Evolutionary conservation across 2,329 filamentous ascomycete species (phyloP), one percentile per base, ranked within the genome.

Genomic region (Stachybotrys chartarum): DNA sequence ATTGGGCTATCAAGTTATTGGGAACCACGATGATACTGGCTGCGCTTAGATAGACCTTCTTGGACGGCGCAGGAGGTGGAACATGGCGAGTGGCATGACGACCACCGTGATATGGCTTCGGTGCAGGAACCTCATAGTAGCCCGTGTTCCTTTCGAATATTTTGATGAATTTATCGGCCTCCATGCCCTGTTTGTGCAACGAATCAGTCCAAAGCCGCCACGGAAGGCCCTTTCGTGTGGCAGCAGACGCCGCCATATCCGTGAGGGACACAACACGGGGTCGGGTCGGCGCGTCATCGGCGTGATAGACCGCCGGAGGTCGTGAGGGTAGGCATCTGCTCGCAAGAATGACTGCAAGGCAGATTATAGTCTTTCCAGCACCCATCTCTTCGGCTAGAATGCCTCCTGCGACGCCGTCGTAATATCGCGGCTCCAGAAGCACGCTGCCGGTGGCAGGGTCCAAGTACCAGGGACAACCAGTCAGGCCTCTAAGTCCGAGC

Each of bases 301-400:
- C 48, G 61, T 79, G 73, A 64, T 87, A 82, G 54, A 86, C 68
- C 3, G 84, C 78, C 2, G 92, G 87, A 4, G 87, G 80, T 17
- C 77, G 72, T 6, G 90, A 82, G 11, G 85, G 80, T 58, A 92
- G 81, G 35, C 85, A 77, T 62, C 82, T 84, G 0, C 90, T 96
- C 3, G 90, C 86, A 30, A 95, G 75, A 45, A 97, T 85, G 2
- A 91, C 73, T 7, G 87, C 79, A 17, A 97, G 73, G 59, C 88
- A 93, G 11, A 97, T 96, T 30, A 97, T 72, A 0, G 93, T 97
- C 73, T 97, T 97, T 0, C 93, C 92, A 0, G 81, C 74, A 6
- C 87, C 87, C 88, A 92, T 92, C 59, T 89, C 86, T 65, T 94
- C 90, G 0, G 88, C 88, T 14, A 91, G 73, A 14, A 93, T 87